Evolutionary conservation across 2,329 filamentous ascomycete species (phyloP), one percentile per base, ranked within the genome.

Genomic region (Calycina herbarum): DNA sequence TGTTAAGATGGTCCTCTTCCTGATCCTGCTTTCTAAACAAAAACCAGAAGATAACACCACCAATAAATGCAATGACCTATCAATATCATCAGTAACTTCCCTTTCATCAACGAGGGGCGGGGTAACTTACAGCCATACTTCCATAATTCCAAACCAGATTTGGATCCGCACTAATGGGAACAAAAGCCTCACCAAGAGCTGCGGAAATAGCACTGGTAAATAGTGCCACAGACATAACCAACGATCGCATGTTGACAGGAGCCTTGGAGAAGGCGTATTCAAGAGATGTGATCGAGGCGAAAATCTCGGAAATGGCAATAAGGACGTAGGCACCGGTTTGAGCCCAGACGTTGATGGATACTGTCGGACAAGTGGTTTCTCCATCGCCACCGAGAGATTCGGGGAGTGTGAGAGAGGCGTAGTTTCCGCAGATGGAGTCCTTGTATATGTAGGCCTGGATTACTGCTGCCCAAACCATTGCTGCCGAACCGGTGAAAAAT

Each of bases 201-300:
- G 87, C 82, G 0, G 87, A 86, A 70, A 93, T 82, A 65, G 89
- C 90, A 35, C 82, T 88, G 83, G 86, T 92, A 80, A 90, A 88
- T 48, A 92, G 82, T 74, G 88, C 88, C 72, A 93, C 81, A 24
- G 86, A 85, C 77, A 85, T 83, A 72, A 94, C 89, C n/a, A 93
- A 82, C 1, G 88, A 90, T 70, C 89, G 88, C 91, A 94, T 94
- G 80, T 92, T 93, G 73, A 85, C 86, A 31, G 91, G 91, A 0
- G 89, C 89, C 77, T 92, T 91, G 72, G 88, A 90, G 77, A 88
- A 92, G n/a, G 88, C 89, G 70, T 92, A 91, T 75, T 92, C 89
- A 11, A 90, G 82, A 67, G 86, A 86, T 0, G 89, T 90, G 67
- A 92, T 86, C 11, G 85, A 88, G 58, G 85, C 85, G 72, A 89